A percentile compares a stretch with the other conserved stretches of the same genome.
Evolutionary conservation across 2,329 filamentous ascomycete genomes (phyloP).

Genomic region (Colletotrichum spaethianum): DNA sequence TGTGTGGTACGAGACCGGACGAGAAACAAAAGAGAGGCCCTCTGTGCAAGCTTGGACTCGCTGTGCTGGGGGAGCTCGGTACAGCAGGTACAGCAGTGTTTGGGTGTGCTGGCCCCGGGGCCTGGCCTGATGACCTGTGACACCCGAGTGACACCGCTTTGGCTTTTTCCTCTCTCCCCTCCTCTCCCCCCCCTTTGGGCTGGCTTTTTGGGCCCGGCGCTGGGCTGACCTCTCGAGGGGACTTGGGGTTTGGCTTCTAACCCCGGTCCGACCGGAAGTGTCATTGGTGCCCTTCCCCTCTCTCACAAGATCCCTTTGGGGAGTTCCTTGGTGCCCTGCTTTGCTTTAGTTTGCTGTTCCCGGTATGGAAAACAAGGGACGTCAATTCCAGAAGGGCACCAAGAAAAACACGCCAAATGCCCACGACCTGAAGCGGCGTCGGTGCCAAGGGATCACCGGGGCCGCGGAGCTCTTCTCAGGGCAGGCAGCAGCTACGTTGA

Average conservation of each 20-base stretch:
- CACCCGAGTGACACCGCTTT: constrained; percentile 16
- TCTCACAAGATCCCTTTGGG: neutral
- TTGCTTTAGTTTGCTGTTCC: neutral
- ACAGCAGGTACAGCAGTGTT: neutral
- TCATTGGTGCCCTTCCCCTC: neutral
- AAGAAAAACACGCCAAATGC: neutral
- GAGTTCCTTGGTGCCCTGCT: neutral
- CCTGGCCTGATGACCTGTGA: neutral
- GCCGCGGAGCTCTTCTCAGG: neutral
- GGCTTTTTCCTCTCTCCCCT: neutral
- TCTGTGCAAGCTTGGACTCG: neutral
- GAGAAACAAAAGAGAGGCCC: neutral
- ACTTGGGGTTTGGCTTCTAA: too few relatives aligned
- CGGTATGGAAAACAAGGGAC: too few relatives aligned
- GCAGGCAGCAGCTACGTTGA: neutral
- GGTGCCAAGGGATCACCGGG: neutral
- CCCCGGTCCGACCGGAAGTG: neutral
- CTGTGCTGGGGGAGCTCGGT: neutral
- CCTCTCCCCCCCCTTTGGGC: neutral
- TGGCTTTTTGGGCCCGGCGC: neutral
- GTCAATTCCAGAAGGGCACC: neutral
- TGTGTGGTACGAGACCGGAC: neutral
- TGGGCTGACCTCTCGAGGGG: neutral
- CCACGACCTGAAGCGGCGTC: neutral
- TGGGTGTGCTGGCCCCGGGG: neutral